Conservation (phyloP, 78 protist species). For the Pelomyxa schiedti region DNA sequence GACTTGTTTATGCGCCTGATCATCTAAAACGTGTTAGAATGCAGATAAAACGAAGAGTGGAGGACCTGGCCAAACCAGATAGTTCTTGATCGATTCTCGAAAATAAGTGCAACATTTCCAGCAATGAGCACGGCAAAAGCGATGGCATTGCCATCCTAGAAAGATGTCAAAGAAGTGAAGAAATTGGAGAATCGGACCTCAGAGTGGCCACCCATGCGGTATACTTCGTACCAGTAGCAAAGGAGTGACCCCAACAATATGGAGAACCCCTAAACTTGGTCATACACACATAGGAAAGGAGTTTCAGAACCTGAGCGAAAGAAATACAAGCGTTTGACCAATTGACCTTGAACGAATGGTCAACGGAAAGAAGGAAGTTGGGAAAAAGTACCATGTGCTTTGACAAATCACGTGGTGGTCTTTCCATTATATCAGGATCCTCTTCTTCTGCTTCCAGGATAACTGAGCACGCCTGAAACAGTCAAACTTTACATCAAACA, state of each 20-base stretch:
- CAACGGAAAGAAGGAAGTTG: background rate
- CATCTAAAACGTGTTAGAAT: no score
- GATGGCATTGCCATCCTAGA: background rate
- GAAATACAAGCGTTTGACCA: background rate
- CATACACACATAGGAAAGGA: no score
- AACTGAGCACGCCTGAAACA: background rate
- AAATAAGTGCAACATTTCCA: background rate
- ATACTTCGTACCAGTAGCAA: no score
- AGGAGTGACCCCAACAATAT: no score
- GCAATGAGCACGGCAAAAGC: background rate
- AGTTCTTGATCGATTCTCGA: background rate
- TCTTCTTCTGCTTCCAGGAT: background rate
- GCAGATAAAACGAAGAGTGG: no score
- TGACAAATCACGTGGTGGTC: background rate
- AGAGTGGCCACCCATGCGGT: no score
- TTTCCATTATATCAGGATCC: background rate
- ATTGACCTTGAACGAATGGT: background rate
- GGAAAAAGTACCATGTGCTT: background rate
- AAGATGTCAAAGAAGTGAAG: background rate
- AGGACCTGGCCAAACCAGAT: no score
- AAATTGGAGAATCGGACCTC: background rate
- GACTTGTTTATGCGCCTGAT: no score
- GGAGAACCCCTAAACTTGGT: no score
- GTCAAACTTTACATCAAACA: no score
- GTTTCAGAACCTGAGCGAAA: background rate